A percentile compares a stretch with the other conserved stretches of the same genome.
phyloP scores from a whole-genome alignment of 2,329 filamentous ascomycete genomes.

The Harringtonia lauricola region DNA sequence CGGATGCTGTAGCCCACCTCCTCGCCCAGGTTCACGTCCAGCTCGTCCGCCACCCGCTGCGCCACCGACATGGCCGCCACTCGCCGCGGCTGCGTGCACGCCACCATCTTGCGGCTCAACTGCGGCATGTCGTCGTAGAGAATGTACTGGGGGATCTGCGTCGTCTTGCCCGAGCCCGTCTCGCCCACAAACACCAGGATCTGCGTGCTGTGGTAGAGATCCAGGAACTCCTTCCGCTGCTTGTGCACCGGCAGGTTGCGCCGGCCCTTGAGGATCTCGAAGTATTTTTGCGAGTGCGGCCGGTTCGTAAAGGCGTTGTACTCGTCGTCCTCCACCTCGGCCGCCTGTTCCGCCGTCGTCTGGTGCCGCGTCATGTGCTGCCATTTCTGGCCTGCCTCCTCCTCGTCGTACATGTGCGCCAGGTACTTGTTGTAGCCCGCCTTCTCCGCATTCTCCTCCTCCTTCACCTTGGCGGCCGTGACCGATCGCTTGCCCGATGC shows the following conservation, averaged over 20 bases:
- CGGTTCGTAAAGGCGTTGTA: conserved; percentile 76
- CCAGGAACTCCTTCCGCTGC: conserved; percentile 88
- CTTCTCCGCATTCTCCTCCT: conserved; percentile 6
- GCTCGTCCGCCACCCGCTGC: conserved; percentile 92
- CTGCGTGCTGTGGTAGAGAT: conserved; percentile 86
- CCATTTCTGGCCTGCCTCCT: conserved; percentile 29
- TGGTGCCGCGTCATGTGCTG: conserved; percentile 62
- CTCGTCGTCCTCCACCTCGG: conserved; percentile 66
- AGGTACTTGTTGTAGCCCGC: conserved; percentile 69
- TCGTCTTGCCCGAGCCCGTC: conserved; percentile 98
- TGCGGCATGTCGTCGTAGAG: conserved; percentile 94
- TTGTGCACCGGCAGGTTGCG: conserved; percentile 84
- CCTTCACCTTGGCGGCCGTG: conserved; percentile 2
- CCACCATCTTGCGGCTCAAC: conserved; percentile 75
- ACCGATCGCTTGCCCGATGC: background rate
- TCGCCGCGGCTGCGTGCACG: conserved; percentile 94
- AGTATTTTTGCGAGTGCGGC: conserved; percentile 72
- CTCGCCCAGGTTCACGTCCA: conserved; percentile 85
- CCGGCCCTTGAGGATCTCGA: conserved; percentile 75
- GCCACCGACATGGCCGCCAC: conserved; percentile 98
- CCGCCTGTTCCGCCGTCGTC: conserved; percentile 68
- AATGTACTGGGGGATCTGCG: conserved; percentile 97
- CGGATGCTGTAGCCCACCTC: conserved; percentile 98
- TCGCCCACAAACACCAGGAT: conserved; percentile 98
- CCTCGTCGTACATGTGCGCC: conserved; percentile 67